Conservation (phyloP, 2,329 filamentous ascomycete genomes). For the Acarospora socialis region DNA sequence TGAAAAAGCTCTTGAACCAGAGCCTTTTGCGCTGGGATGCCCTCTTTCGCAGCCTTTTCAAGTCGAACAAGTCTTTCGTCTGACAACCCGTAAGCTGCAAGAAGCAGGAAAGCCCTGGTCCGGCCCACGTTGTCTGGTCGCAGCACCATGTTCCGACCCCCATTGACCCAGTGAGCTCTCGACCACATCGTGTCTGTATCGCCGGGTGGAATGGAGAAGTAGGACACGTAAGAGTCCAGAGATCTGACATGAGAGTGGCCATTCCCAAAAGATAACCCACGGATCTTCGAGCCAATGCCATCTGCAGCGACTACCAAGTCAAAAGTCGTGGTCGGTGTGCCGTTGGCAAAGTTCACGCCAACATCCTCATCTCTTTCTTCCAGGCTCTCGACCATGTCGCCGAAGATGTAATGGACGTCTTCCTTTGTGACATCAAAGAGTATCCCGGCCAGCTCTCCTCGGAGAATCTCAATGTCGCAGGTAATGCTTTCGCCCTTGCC, state of each 20-base stretch:
- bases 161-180: constrained; percentile 25
- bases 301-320: constrained; percentile 5
- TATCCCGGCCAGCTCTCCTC: constrained; percentile 35
- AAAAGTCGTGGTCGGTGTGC: constrained; percentile 4
- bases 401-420: constrained; percentile 21
- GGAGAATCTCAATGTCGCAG: constrained; percentile 41
- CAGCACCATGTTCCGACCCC: constrained; percentile 26
- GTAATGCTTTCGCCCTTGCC: constrained; percentile 26
- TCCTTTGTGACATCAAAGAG: constrained; percentile 24
- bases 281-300: too few species aligned
- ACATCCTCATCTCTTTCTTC: constrained; percentile 13
- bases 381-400: constrained; percentile 17
- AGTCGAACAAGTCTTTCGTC: constrained; percentile 16
- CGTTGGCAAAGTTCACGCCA: constrained; percentile 17
- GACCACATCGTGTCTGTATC: constrained; percentile 22
- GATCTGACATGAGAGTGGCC: constrained; percentile 7
- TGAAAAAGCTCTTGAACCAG: constrained; percentile 26
- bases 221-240: constrained; percentile 20
- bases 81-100: constrained; percentile 17
- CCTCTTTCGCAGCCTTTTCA: constrained; percentile 19
- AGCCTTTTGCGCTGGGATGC: constrained; percentile 27
- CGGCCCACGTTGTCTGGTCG: constrained; percentile 26
- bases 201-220: constrained; percentile 23
- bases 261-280: constrained; percentile 17
- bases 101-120: constrained; percentile 26